A percentile compares a stretch with the other conserved stretches of the same genome.
Evolutionary conservation across 2,329 filamentous ascomycete genomes (phyloP).

Genomic region (Aspergillus unguis): DNA sequence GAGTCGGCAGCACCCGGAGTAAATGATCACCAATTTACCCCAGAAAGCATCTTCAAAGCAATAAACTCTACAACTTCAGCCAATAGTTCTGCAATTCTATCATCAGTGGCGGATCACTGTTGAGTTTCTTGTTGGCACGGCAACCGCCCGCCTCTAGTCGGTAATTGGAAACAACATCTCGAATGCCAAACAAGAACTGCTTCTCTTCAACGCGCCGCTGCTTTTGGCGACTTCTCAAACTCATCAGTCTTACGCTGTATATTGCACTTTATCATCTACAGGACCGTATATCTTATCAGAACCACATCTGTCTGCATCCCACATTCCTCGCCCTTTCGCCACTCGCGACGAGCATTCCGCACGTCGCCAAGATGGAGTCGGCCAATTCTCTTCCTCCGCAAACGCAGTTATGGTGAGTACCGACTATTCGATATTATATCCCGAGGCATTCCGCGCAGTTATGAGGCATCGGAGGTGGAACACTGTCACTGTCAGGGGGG

Average conservation of each 20-base stretch:
- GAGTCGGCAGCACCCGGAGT: not conserved
- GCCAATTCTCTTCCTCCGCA: slow-evolving; percentile 2
- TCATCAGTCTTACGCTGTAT: slow-evolving; percentile 3
- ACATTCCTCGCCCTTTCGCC: not conserved
- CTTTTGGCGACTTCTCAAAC: not conserved
- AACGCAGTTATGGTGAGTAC: slow-evolving; percentile 6
- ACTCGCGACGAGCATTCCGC: slow-evolving; percentile 10
- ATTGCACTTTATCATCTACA: slow-evolving; percentile 1
- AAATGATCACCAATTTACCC: not conserved
- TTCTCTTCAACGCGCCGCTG: not conserved
- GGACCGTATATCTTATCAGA: slow-evolving; percentile 5
- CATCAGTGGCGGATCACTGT: not conserved
- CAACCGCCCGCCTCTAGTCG: not conserved
- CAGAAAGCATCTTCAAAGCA: not conserved
- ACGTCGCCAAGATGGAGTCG: slow-evolving; percentile 6
- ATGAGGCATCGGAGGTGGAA: not conserved
- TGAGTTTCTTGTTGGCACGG: slow-evolving; percentile 9
- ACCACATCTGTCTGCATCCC: not conserved
- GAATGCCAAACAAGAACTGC: not conserved
- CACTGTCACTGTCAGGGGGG: not conserved
- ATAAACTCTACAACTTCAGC: not conserved
- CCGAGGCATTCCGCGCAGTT: slow-evolving; percentile 5
- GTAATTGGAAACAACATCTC: slow-evolving; percentile 1
- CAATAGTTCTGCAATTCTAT: not conserved
- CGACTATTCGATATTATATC: not conserved